Evolutionary conservation across 768 basidiomycete genomes (phyloP), one percentile per base, ranked within the genome.

Genomic region (Chiua virens): DNA sequence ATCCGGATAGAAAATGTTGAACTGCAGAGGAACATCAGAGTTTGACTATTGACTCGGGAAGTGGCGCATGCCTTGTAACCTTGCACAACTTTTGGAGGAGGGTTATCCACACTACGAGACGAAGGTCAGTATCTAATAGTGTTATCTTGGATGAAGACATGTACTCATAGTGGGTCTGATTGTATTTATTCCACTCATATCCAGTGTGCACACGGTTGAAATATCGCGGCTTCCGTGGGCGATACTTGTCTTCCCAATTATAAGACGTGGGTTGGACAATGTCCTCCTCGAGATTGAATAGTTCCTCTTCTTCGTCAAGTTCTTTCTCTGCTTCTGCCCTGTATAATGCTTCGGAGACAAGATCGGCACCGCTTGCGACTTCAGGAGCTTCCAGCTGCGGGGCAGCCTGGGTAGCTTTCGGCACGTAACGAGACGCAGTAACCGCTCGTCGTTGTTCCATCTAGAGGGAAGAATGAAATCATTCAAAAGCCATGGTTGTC

Each of bases 161-260:
- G 57, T 75, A 96, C 92, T 98, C 97, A 70, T 98, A 99, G 73
- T 98, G 97, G 4, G 97, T 98, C 69, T 98, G 96, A 69, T 98
- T 98, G 71, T 98, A 99, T 76, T 98, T 98, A 77, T 96, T 98
- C 97, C 97, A 99, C 68, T 99, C 97, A 66, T 96, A 99, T 23
- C 97, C 97, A 27, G 97, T 99, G 64, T 98, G 94, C 22, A 98
- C 97, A 51, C 97, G 86, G 66, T 99, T 99, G 76, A 98, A 98
- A 76, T 98, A 99, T 55, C 95, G 79, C 40, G 97, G 97, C 69
- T 98, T 99, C 32, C 97, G 80, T 27, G 97, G 96, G 35, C 97
- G 79, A 63, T 96, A 98, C 68, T 98, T 96, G 76, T 99, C 97
- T 73, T 96, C 94, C 97, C 96, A 98, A 61, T 92, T 92, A 70